A percentile compares a stretch with the other conserved stretches of the same genome.
Evolutionary conservation across 192 early-diverging fungal genomes (phyloP).

Genomic region (Hyaloraphidium curvatum): DNA sequence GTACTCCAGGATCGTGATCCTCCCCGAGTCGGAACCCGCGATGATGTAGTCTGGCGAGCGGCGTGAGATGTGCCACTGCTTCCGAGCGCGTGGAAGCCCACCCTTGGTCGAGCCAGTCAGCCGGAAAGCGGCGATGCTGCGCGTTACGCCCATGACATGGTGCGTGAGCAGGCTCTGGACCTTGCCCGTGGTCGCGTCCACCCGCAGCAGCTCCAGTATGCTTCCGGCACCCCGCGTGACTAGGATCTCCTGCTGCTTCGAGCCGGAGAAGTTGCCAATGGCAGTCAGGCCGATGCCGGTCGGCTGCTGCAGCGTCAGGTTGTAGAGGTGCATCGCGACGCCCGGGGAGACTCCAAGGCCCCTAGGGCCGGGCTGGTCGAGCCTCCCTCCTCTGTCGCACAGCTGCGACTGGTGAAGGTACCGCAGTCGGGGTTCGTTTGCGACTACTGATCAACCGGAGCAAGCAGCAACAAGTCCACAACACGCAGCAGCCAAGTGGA

Average conservation of each 20-base stretch:
- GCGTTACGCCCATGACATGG: slow-evolving; percentile 71
- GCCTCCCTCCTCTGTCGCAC: no score
- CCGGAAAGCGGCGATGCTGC: slow-evolving; percentile 65
- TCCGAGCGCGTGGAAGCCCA: slow-evolving; percentile 8
- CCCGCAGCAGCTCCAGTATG: slow-evolving; percentile 59
- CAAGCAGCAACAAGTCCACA: no score
- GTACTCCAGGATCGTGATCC: slow-evolving; percentile 78
- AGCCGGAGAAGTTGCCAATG: slow-evolving; percentile 84
- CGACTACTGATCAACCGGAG: no score
- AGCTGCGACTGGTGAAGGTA: no score
- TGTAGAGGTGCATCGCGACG: slow-evolving; percentile 55
- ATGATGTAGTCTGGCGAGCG: slow-evolving; percentile 61
- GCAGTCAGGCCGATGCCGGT: slow-evolving; percentile 55
- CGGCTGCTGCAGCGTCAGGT: slow-evolving; percentile 68
- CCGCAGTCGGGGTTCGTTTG: no score
- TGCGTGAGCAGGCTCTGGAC: slow-evolving; percentile 45
- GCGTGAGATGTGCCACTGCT: neutral
- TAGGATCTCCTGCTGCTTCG: slow-evolving; percentile 73
- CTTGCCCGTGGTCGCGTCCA: slow-evolving; percentile 64
- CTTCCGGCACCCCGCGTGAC: slow-evolving; percentile 39
- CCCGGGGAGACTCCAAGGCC: no score
- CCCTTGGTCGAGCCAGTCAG: slow-evolving; percentile 77
- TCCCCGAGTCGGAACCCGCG: slow-evolving; percentile 75
- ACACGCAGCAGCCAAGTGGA: no score
- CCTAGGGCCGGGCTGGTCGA: no score